Conservation (phyloP, 192 early-diverging fungal genomes). For the Geranomyces variabilis region DNA sequence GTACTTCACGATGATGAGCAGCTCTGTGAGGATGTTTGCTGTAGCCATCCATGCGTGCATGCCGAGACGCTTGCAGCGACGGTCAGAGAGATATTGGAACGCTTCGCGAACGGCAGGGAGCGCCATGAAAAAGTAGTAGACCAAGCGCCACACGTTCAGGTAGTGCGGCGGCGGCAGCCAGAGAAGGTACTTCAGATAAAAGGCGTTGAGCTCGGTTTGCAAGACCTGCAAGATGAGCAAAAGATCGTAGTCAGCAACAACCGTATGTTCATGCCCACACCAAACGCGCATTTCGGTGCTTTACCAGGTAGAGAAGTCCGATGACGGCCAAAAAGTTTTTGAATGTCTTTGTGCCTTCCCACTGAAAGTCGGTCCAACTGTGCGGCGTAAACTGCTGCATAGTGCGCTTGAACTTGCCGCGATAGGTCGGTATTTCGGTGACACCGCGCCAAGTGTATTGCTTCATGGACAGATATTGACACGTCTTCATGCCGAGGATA, state of each 20-base stretch:
- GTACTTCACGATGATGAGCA: slow-evolving; percentile 91
- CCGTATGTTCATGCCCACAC: too few relatives aligned
- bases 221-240: slow-evolving; percentile 61
- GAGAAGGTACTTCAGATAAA: slow-evolving; percentile 91
- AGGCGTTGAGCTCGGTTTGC: slow-evolving; percentile 87
- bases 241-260: too few relatives aligned
- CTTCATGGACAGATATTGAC: slow-evolving; percentile 95
- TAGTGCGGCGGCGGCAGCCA: slow-evolving; percentile 90
- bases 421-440: slow-evolving; percentile 78
- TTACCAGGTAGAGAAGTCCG: slow-evolving; percentile 71
- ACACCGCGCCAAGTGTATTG: slow-evolving; percentile 95
- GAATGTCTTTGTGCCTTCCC: slow-evolving; percentile 86
- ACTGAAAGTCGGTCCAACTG: slow-evolving; percentile 91
- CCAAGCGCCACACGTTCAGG: slow-evolving; percentile 76
- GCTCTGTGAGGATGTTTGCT: slow-evolving; percentile 85
- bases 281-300: too few relatives aligned
- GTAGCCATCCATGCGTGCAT: slow-evolving; percentile 92
- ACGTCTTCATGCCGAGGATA: slow-evolving; percentile 94
- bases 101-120: slow-evolving; percentile 86
- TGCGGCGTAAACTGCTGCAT: slow-evolving; percentile 94
- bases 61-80: slow-evolving; percentile 84
- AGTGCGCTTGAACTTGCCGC: slow-evolving; percentile 85
- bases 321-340: slow-evolving; percentile 85
- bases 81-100: slow-evolving; percentile 83
- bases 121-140: slow-evolving; percentile 82